Evolutionary conservation across 2,329 filamentous ascomycete genomes (phyloP), one percentile per base, ranked within the genome.

Genomic region (Colletotrichum melonis): DNA sequence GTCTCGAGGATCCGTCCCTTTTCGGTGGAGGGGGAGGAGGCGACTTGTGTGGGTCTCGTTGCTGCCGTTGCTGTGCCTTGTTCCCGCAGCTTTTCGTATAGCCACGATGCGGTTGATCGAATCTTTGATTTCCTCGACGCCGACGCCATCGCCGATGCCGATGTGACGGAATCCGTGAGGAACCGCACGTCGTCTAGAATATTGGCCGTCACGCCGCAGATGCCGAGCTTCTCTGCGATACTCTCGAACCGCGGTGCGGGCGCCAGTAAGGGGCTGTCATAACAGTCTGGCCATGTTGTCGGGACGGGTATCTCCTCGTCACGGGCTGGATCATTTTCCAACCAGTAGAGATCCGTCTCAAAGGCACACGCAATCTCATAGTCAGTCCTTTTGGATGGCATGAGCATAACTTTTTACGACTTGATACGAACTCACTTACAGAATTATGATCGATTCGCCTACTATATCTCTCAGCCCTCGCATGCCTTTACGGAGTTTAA

Each of bases 321-420:
- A 30, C 59, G 67, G 8, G 69, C 70, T 2, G 74, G 62, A 22
- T 76, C 72, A 59, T 69, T 57, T 5, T 74, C 69, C 14, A 79
- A 77, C 28, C 80, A 74, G 71, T 77, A 77, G 19, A 78, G 76
- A 26, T 79, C 77, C 26, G 75, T 76, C 69, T 82, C 80, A 66
- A 79, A 78, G 42, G 78, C 78, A 60, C 76, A 78, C 9, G 80
- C 78, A 26, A 81, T 75, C 65, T 80, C 77, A 56, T 79, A 81
- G 66, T 82, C 80, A 35, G 78, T 78, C 16, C 80, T 49, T 49
- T 26, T 26, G 26, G 26, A 26, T 5, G 26, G 26, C 26, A 26
- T 26, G 26, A 26, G 26, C 26, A 26, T 26, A 26, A 26, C 4
- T 5, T 26, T 5, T 26, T 26, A 26, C 5, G 26, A 26, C 26